Conservation (phyloP, 495 filamentous ascomycete species). For the Gamarada debralockiae region DNA sequence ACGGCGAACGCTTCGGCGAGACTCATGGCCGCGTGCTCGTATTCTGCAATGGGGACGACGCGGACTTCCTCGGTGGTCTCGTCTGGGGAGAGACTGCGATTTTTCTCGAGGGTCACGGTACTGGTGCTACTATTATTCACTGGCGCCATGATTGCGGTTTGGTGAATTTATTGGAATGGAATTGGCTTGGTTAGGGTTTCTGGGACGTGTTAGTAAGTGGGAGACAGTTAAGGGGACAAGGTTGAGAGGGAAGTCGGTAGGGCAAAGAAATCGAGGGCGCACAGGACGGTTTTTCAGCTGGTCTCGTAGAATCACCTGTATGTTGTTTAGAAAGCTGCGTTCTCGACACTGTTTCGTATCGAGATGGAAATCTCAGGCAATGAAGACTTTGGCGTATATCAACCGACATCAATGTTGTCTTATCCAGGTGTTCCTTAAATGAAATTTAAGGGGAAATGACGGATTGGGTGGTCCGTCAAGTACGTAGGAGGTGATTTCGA, state of each 20-base stretch:
- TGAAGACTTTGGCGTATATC: constrained; percentile 64
- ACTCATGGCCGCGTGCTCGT: constrained; percentile 59
- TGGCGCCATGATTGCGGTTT: constrained; percentile 25
- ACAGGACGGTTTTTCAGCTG: constrained; percentile 26
- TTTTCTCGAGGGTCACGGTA: constrained; percentile 34
- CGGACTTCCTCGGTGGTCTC: constrained; percentile 50
- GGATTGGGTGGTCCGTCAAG: constrained; percentile 14
- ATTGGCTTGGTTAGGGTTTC: constrained; percentile 11
- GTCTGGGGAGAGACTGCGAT: constrained; percentile 43
- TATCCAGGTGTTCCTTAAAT: constrained; percentile 5
- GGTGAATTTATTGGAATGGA: not conserved
- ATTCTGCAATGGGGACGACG: constrained; percentile 54
- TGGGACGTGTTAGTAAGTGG: not conserved
- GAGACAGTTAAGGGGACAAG: too few relatives aligned
- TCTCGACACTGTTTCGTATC: constrained; percentile 70
- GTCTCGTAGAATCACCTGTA: constrained; percentile 57
- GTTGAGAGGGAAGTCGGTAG: too few relatives aligned
- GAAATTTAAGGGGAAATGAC: not conserved
- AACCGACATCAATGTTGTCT: constrained; percentile 68
- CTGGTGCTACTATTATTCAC: constrained; percentile 20
- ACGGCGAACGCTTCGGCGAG: constrained; percentile 73
- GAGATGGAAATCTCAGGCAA: constrained; percentile 64
- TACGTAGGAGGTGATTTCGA: not conserved
- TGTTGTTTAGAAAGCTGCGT: constrained; percentile 67
- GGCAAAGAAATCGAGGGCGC: too few relatives aligned